Evolutionary conservation across 192 early-diverging fungal genomes (phyloP), one percentile per base, ranked within the genome.

Genomic region (Coemansia sp.): DNA sequence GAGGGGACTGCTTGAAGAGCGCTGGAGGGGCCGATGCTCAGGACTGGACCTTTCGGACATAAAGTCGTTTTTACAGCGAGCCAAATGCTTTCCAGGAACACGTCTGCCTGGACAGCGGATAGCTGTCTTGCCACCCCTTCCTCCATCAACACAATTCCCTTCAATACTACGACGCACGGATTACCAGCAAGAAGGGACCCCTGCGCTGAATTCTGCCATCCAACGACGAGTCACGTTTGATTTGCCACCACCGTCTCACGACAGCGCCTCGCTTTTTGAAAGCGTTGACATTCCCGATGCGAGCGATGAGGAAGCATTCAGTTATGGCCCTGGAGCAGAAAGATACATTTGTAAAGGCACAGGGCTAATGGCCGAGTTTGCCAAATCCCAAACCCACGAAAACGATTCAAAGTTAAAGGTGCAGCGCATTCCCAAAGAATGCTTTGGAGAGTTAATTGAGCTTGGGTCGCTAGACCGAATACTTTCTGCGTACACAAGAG

Each of bases 141-240:
- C 69, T 6, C 9, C 21, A 21, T 43, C 51, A 7, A 3, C 66
- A 12, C 68, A 61, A n/a, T 41, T 66, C 22, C 60, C 62, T 0
- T 71, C 69, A 47, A 69, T 69, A 62, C 55, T 76, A 18, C 69
- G 66, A 6, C 59, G 64, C 39, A 60, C 65, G n/a, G 65, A 40
- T 32, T 10, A 49, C n/a, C 57, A 61, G 12, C 32, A 22, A 61
- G 36, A 41, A 10, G 39, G 21, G 45, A 10, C 37, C 36, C 6
- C 9, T 41, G 12, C 63, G 5, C 26, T 54, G 6, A 19, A 49
- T 16, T 13, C 69, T 18, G 37, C 16, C 21, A 19, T 42, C 15
- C 66, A 64, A 32, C 72, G 78, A 36, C 65, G 49, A 10, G 78
- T 80, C 36, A 74, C 67, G 21, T 80, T 80, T 32, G 59, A 62